Base-by-base conservation (phyloP, 768 basidiomycete genomes). In the Suillus cothurnatus region DNA sequence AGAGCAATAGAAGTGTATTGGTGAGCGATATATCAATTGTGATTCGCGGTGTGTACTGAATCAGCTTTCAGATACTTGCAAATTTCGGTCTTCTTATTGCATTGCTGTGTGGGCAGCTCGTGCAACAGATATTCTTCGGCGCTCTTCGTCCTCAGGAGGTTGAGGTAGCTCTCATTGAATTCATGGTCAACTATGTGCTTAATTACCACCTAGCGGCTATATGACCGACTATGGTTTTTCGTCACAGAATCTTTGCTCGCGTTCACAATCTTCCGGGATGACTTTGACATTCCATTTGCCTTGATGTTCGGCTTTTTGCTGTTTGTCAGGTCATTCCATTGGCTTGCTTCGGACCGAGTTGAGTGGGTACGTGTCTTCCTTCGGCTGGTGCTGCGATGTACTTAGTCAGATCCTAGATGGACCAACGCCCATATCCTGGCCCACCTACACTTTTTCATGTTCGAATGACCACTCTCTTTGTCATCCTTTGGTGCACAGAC, bases 301-400 rank as follows among this genome's bases (percentile, higher is more conserved):
- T 80, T 95, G 69, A 94, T 97, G 90, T 99, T 99, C 74, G 91
- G 92, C n/a, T 88, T 94, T 72, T 81, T 99, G 14, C 86, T 98
- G 19, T 97, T 97, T 69, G 85, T 97, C 69, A 99, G 98, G 75
- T 95, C 94, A 55, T 99, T 99, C 78, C 97, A 99, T 75, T 99
- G 97, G 97, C 85, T 99, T 38, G 88, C 96, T 64, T 86, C 89
- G 7, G 97, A 99, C 77, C 87, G 97, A 58, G 92, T 99, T 61
- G 97, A 99, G 86, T 96, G 94, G 87, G 97, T 97, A 66, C 70
- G 86, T 74, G 74, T 63, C n/a, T 38, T 62, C 1, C 6, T 43
- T 28, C 21, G 23, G 58, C 28, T 28, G 39, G 60, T 50, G 17
- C 66, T 68, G 67, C 62, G 9, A 55, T 5, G 2, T 39, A 3